phyloP scores from a whole-genome alignment of 306 rosid species.

The Fragaria nilgerrensis region DNA sequence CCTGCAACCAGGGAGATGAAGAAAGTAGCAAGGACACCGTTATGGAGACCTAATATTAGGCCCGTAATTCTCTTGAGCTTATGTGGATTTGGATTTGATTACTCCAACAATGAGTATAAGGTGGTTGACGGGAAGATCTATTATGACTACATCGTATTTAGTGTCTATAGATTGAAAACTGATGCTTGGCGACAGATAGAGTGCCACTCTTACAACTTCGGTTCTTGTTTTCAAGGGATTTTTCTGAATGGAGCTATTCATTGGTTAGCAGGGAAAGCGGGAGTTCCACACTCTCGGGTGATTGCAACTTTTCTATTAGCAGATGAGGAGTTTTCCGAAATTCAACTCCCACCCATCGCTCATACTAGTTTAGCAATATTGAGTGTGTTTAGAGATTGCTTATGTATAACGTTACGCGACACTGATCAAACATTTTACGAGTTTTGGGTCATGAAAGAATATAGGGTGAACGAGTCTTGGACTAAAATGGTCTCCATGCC shows the following conservation, averaged over 20 bases:
- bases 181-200: not conserved
- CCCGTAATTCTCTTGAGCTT: too few species aligned
- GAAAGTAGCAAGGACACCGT: not conserved
- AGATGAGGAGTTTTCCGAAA: not conserved
- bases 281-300: not conserved
- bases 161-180: not conserved
- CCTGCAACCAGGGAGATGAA: not conserved
- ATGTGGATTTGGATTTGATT: not conserved
- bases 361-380: not conserved
- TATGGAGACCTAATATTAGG: not conserved
- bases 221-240: not conserved
- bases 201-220: not conserved
- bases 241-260: not conserved
- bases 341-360: not conserved
- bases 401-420: not conserved
- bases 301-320: not conserved
- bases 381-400: not conserved
- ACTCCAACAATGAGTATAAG: not conserved
- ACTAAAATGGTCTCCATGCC: not conserved
- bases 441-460: conserved; percentile 13
- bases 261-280: not conserved
- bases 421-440: not conserved
- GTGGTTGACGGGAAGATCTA: not conserved
- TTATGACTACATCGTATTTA: not conserved
- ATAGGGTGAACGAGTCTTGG: not conserved